Evolutionary conservation across 2,329 filamentous ascomycete species (phyloP), one percentile per base, ranked within the genome.

Genomic region (Lecanicillium sp.): DNA sequence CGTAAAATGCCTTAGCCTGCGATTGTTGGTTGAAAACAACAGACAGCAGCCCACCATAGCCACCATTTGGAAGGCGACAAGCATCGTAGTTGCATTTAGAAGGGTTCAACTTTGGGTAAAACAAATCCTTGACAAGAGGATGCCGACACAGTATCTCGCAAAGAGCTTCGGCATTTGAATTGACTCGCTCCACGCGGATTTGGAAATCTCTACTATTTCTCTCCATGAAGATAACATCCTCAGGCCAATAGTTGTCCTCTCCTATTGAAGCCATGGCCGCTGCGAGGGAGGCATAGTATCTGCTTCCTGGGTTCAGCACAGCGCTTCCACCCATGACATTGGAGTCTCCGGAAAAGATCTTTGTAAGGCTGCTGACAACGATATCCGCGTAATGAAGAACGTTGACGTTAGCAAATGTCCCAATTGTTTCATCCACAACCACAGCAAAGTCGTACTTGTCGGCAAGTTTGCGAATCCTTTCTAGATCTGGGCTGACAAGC

Each of bases 291-390:
- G 57, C 40, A 58, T 95, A 95, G 62, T 82, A 83, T 33, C 65
- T 76, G n/a, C 80, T 68, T 41, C 80, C 74, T 1, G 75, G 75
- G 51, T 81, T 81, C 33, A 81, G 56, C 38, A 81, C 75, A 33
- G 71, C 64, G 47, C 81, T 84, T 40, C 92, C 92, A 42, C 89
- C 92, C 90, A 96, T 96, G 48, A 98, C 92, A 59, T 98, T 96
- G 59, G 86, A 92, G 61, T 95, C 92, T 36, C 92, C 92, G 40
- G 87, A 94, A 64, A 98, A 98, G 38, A 96, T 83, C 60, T 98
- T 98, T 35, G 92, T 96, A 43, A 98, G 69, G 56, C 86, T 94
- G 67, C 86, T 95, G 41, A 95, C 90, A 5, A 96, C 85, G 13
- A 96, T 72, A 60, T 98, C 92, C 43, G 87, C 85, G 54, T 82